Conservation (phyloP, 805 yeast species). For the Diddensiella santjacobensis region DNA sequence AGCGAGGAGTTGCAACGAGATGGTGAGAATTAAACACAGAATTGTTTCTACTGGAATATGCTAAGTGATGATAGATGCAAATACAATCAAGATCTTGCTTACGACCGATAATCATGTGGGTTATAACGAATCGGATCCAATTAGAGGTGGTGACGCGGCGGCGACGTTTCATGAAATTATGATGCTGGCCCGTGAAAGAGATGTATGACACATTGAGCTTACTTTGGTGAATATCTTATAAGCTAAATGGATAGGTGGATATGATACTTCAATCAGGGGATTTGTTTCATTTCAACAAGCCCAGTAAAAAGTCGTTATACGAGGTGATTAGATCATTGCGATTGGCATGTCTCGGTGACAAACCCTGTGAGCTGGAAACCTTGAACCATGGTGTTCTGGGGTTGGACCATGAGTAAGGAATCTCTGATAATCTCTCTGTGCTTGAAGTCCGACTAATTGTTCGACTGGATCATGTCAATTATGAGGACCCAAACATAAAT, state of each 20-base stretch:
- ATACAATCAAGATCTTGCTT: constrained; percentile 71
- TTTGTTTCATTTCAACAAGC: constrained; percentile 84
- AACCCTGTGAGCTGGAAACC: constrained; percentile 80
- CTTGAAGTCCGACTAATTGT: too few relatives aligned
- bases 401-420: constrained; percentile 45
- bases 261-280: constrained; percentile 92
- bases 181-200: constrained; percentile 59
- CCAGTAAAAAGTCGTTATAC: constrained; percentile 78
- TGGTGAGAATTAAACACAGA: too few relatives aligned
- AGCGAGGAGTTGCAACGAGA: too few relatives aligned
- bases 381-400: constrained; percentile 71
- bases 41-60: too few relatives aligned
- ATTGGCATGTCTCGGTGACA: constrained; percentile 72
- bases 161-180: constrained; percentile 80
- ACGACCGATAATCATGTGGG: constrained; percentile 98
- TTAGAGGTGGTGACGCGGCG: constrained; percentile 88
- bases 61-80: constrained; percentile 51
- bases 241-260: constrained; percentile 50
- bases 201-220: too few relatives aligned
- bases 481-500: constrained; percentile 86
- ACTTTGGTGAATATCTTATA: too few relatives aligned
- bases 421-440: too few relatives aligned
- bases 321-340: constrained; percentile 75
- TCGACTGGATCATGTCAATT: constrained; percentile 61
- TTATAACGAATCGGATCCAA: constrained; percentile 81